Conservation (phyloP, 306 rosid species). For the Cicer bijugum region DNA sequence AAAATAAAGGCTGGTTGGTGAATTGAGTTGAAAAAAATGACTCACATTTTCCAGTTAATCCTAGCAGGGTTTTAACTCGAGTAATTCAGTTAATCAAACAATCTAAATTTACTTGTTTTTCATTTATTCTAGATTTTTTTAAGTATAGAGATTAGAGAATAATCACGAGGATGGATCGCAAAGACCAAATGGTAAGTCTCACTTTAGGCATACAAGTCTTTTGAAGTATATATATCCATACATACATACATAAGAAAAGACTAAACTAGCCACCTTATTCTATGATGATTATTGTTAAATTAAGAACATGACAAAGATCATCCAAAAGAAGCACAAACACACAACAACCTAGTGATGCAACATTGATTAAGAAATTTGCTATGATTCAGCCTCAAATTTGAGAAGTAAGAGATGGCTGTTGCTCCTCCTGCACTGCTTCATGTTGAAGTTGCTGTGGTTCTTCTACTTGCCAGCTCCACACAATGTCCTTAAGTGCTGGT, state of each 20-base stretch:
- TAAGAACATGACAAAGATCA: background rate
- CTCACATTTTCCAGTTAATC: no score
- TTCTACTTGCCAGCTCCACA: conserved; percentile 96
- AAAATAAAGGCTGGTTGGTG: no score
- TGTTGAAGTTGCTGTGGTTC: conserved; percentile 54
- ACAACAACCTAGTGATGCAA: conserved; percentile 21
- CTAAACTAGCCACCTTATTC: conserved; percentile 22
- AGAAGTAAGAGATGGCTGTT: conserved; percentile 44
- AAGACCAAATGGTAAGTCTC: background rate
- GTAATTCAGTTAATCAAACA: no score
- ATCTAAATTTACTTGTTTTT: no score
- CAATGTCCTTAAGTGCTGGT: conserved; percentile 85
- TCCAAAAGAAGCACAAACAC: conserved; percentile 27
- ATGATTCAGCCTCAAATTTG: conserved; percentile 39
- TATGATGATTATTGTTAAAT: conserved; percentile 15
- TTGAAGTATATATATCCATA: background rate
- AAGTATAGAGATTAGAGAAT: no score
- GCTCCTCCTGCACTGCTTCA: conserved; percentile 46
- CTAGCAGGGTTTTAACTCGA: no score
- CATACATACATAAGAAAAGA: conserved; percentile 12
- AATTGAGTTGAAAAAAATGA: no score
- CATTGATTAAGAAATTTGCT: conserved; percentile 28
- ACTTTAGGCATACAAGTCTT: conserved; percentile 14
- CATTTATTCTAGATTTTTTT: no score
- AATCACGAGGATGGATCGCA: no score